Percentiles rank a stretch among this genome's conserved stretches.
Conservation (phyloP, 2,329 filamentous ascomycete genomes). For the Aschersonia sp. region DNA sequence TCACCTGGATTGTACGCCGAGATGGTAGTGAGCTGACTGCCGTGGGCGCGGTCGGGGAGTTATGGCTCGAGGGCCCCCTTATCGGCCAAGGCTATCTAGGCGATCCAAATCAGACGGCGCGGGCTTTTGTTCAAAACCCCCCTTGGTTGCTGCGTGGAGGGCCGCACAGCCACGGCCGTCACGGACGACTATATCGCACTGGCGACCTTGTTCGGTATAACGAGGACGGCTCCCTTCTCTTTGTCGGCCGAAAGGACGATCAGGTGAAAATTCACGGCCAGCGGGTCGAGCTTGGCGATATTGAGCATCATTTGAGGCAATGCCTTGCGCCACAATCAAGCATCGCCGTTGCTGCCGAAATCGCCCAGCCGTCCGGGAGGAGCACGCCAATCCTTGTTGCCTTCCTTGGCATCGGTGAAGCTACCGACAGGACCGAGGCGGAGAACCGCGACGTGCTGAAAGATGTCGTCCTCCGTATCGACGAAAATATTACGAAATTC, state of each 20-base stretch:
- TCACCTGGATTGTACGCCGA: conserved; percentile 3
- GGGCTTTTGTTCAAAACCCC: conserved; percentile 26
- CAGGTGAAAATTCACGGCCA: conserved; percentile 43
- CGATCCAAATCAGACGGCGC: conserved; percentile 26
- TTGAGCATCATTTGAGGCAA: conserved; percentile 6
- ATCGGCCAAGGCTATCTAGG: conserved; percentile 35
- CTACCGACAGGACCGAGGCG: not conserved
- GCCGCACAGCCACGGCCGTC: not conserved
- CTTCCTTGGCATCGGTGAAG: not conserved
- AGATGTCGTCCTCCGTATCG: not conserved
- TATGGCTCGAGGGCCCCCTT: conserved; percentile 25
- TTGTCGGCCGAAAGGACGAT: conserved; percentile 34
- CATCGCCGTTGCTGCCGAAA: not conserved
- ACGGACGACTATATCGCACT: conserved; percentile 24
- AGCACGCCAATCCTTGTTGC: not conserved
- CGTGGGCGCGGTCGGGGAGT: conserved; percentile 18
- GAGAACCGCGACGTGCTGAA: not conserved
- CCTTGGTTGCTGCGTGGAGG: conserved; percentile 9
- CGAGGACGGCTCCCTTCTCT: conserved; percentile 18
- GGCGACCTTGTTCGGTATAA: conserved; percentile 30
- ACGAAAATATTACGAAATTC: not conserved
- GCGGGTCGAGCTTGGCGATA: conserved; percentile 26
- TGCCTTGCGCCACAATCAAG: not conserved
- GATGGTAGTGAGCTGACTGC: conserved; percentile 10
- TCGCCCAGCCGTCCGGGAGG: not conserved